These are phyloP conservation scores for Phytopythium montanum DNA, from an alignment of 352 stramenopile genomes.

Conservation along the genomic window DNA sequence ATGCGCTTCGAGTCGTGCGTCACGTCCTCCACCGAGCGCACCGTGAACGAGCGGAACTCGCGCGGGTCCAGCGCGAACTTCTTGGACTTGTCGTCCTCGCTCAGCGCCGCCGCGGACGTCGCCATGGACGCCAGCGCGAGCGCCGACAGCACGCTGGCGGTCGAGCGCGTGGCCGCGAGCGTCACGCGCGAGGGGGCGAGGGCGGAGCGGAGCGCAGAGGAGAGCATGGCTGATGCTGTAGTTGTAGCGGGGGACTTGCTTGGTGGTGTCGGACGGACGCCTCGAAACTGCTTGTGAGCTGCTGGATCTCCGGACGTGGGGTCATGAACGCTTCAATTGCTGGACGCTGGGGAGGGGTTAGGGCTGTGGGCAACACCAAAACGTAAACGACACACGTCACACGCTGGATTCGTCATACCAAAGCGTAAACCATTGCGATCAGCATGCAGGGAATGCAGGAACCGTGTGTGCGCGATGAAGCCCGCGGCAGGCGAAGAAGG, in stretches of 20 bases:
- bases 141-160: conserved; percentile 22
- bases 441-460: not conserved
- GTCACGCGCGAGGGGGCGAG: conserved; percentile 13
- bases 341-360: not conserved
- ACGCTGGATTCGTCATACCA: not conserved
- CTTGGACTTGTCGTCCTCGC: conserved; percentile 19
- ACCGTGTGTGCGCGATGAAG: not conserved
- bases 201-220: conserved; percentile 20
- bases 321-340: not conserved
- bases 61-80: conserved; percentile 50
- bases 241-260: too few species aligned
- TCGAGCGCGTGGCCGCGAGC: conserved; percentile 19
- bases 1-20: conserved; percentile 65
- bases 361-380: too few species aligned
- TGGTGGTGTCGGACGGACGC: conserved; percentile 11
- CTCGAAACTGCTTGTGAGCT: conserved; percentile 5
- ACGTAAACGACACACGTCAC: too few species aligned
- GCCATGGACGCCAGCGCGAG: conserved; percentile 28
- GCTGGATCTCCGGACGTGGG: conserved; percentile 11
- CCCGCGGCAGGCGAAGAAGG: not conserved
- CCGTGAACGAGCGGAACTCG: conserved; percentile 64
- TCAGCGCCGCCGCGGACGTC: conserved; percentile 11
- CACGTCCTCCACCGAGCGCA: conserved; percentile 54
- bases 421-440: not conserved
- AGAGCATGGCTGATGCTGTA: conserved; percentile 30